Percentiles rank a stretch among this genome's conserved stretches.
Evolutionary conservation across 2,329 filamentous ascomycete species (phyloP).

Genomic region (Penicillium palitans): DNA sequence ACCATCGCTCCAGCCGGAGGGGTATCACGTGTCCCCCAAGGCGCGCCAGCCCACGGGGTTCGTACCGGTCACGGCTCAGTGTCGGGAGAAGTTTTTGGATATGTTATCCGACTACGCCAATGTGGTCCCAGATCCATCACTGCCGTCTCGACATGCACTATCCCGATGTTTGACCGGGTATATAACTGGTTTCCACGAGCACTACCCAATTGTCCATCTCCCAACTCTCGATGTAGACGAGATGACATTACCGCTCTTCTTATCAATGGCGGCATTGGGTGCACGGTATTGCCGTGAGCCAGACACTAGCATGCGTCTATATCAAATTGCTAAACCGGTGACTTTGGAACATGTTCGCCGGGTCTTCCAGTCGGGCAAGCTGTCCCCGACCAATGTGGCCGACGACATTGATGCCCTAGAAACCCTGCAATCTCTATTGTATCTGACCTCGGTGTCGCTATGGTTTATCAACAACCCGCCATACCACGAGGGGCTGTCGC

Average conservation of each 20-base stretch:
- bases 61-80: slow-evolving; percentile 34
- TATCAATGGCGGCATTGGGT: slow-evolving; percentile 36
- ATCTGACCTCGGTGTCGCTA: slow-evolving; percentile 32
- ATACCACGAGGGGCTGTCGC: slow-evolving; percentile 31
- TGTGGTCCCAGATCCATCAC: slow-evolving; percentile 28
- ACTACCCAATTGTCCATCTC: slow-evolving; percentile 37
- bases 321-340: slow-evolving; percentile 34
- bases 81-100: slow-evolving; percentile 30
- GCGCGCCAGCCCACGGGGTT: slow-evolving; percentile 30
- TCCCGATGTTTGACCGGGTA: slow-evolving; percentile 38
- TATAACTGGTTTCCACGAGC: slow-evolving; percentile 35
- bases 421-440: slow-evolving; percentile 31
- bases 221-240: slow-evolving; percentile 32
- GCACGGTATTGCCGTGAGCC: slow-evolving; percentile 37
- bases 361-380: slow-evolving; percentile 27
- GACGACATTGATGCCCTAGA: slow-evolving; percentile 31
- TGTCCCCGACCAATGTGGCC: slow-evolving; percentile 14
- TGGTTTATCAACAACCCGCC: slow-evolving; percentile 37
- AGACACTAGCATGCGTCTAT: slow-evolving; percentile 35
- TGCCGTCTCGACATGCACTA: slow-evolving; percentile 36
- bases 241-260: slow-evolving; percentile 28
- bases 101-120: slow-evolving; percentile 28
- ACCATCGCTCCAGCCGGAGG: slow-evolving; percentile 36
- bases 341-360: slow-evolving; percentile 35
- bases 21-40: slow-evolving; percentile 27